phyloP scores from a whole-genome alignment of 2,329 filamentous ascomycete species.

The Fusarium foetens region DNA sequence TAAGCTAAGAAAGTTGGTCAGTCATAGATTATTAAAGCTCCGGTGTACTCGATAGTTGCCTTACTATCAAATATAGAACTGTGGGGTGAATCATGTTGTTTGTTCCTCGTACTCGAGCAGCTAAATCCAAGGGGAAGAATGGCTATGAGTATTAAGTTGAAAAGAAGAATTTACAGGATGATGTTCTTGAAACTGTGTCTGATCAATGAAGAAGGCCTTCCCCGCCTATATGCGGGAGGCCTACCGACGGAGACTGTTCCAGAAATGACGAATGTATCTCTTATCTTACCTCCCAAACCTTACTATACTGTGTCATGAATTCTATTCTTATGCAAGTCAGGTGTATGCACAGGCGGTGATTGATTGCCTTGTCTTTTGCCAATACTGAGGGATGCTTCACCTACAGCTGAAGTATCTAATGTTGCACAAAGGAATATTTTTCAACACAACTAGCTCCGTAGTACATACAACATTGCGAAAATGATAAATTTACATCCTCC shows the following conservation, averaged over 20 bases:
- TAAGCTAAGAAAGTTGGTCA: slow-evolving; percentile 36
- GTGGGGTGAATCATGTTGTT: slow-evolving; percentile 44
- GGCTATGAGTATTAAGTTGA: background rate
- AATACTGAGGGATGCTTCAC: background rate
- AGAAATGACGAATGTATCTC: background rate
- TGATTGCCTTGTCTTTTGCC: background rate
- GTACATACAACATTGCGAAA: background rate
- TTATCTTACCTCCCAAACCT: background rate
- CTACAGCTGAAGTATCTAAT: background rate
- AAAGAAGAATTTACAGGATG: no score
- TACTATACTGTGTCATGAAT: background rate
- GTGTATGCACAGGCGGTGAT: background rate
- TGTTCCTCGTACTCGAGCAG: no score
- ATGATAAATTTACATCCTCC: background rate
- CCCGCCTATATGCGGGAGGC: slow-evolving; percentile 27
- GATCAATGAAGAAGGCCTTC: slow-evolving; percentile 5
- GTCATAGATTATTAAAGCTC: background rate
- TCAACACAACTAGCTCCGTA: background rate
- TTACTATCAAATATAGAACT: slow-evolving; percentile 47
- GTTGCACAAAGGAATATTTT: background rate
- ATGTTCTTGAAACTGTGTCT: background rate
- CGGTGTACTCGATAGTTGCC: background rate
- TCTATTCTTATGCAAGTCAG: background rate
- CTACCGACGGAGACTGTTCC: background rate
- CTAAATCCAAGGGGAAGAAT: accelerated